Base-by-base conservation (phyloP, 1,284 basidiomycete genomes). In the Coniferiporia sulphurascens region DNA sequence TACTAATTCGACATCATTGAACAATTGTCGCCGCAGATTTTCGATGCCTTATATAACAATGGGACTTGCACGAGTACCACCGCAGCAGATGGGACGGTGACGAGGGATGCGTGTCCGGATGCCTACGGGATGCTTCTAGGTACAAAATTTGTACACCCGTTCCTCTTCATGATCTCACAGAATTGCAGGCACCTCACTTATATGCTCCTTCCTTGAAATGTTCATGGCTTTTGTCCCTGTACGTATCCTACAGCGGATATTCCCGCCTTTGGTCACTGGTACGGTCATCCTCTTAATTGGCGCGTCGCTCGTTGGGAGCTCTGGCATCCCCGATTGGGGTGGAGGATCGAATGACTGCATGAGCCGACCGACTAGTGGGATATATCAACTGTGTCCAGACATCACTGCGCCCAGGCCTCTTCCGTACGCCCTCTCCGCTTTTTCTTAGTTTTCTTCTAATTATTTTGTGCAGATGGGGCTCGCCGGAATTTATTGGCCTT, bases 131-230 rank as follows among this genome's bases (percentile, higher is more conserved):
- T 80, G 74, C 74, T 92, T 9, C 77, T 91, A 17, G 88, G 89
- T 81, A 66, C 58, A 73, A 67, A 9, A 13, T n/a, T 52, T 41
- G 12, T 38, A 53, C 10, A 34, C 22, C 4, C 7, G 19, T n/a
- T 41, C 32, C 61, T 8, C 61, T 35, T 3, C 12, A 35, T 19
- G 21, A 53, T 41, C 41, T 59, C 8, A 43, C 50, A 5, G 52
- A 4, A 21, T 43, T 21, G 38, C 64, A 84, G 89, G 89, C 36
- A 91, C 90, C 0, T 84, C 88, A 0, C 76, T 91, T 4, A 81
- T 94, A 54, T 92, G 89, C 67, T 84, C 89, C 0, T 85, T 95
- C 73, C 78, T 92, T 51, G 89, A 93, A 72, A 91, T 94, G 48
- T 78, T 79, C 62, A 74, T 95, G 69, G 84, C 87, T 0, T 93